A percentile compares a stretch with the other conserved stretches of the same genome.
These are phyloP conservation scores for Lactarius psammicola DNA, from an alignment of 768 basidiomycete genomes.

Conservation along the genomic window DNA sequence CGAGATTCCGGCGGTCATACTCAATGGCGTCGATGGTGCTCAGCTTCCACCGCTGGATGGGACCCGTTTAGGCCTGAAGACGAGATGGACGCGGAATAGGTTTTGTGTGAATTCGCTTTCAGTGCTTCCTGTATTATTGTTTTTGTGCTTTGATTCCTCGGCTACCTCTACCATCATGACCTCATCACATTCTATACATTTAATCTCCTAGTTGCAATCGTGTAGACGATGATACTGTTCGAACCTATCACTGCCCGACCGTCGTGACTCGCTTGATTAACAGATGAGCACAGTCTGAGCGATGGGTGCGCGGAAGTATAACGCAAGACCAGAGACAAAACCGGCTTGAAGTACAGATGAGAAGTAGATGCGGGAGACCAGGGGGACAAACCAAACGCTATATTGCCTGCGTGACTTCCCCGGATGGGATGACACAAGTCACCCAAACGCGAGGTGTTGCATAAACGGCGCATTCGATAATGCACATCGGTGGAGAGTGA, in stretches of 20 bases:
- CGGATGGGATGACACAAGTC: conserved; percentile 51
- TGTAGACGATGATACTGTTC: no score
- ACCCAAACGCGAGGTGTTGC: conserved; percentile 52
- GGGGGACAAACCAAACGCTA: conserved; percentile 83
- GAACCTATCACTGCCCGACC: no score
- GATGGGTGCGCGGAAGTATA: background rate
- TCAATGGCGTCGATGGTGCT: conserved; percentile 17
- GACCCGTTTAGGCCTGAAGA: conserved; percentile 27
- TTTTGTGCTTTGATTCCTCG: no score
- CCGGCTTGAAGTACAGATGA: conserved; percentile 73
- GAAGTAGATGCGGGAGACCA: conserved; percentile 73
- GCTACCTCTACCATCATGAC: background rate
- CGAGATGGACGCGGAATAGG: conserved; percentile 36
- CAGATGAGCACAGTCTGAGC: background rate
- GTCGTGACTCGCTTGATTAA: no score
- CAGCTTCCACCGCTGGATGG: conserved; percentile 18
- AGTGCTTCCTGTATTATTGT: background rate
- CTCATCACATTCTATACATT: background rate
- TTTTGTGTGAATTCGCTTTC: no score
- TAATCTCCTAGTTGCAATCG: background rate
- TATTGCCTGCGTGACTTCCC: conserved; percentile 50
- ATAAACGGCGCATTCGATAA: conserved; percentile 42
- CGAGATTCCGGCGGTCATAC: conserved; percentile 18
- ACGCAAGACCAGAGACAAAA: conserved; percentile 45
- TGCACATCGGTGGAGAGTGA: conserved; percentile 37